Percentiles rank a stretch among this genome's conserved stretches.
phyloP scores from a whole-genome alignment of 2,329 filamentous ascomycete genomes.

The Hysterium pulicare region DNA sequence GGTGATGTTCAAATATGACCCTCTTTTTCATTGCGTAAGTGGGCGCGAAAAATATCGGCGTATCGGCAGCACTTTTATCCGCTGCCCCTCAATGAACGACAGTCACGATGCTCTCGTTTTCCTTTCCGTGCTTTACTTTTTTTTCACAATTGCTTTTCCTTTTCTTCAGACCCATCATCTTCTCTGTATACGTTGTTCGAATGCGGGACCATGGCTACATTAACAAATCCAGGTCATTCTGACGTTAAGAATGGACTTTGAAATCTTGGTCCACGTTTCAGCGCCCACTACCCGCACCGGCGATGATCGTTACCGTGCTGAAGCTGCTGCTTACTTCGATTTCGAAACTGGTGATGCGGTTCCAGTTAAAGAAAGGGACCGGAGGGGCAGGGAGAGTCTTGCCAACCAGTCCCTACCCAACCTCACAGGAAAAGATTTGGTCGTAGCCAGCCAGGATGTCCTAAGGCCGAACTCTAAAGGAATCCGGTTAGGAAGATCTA shows the following conservation, averaged over 20 bases:
- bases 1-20: background rate
- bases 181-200: no score
- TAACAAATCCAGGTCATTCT: conserved; percentile 1
- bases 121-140: no score
- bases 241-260: conserved; percentile 21
- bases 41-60: conserved; percentile 1
- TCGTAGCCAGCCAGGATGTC: no score
- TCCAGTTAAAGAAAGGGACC: conserved; percentile 1
- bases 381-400: background rate
- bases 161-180: no score
- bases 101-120: background rate
- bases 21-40: no score
- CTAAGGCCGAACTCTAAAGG: no score
- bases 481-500: no score
- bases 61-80: background rate
- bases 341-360: conserved; percentile 27
- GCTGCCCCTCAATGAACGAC: background rate
- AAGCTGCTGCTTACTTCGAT: conserved; percentile 40
- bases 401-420: no score
- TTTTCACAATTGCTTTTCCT: background rate
- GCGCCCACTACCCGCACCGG: conserved; percentile 40
- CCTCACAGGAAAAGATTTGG: no score
- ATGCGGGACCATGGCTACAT: background rate
- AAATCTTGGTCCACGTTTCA: conserved; percentile 47
- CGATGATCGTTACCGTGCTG: conserved; percentile 40